phyloP scores from a whole-genome alignment of 2,329 filamentous ascomycete species.

The Claviceps maximensis region DNA sequence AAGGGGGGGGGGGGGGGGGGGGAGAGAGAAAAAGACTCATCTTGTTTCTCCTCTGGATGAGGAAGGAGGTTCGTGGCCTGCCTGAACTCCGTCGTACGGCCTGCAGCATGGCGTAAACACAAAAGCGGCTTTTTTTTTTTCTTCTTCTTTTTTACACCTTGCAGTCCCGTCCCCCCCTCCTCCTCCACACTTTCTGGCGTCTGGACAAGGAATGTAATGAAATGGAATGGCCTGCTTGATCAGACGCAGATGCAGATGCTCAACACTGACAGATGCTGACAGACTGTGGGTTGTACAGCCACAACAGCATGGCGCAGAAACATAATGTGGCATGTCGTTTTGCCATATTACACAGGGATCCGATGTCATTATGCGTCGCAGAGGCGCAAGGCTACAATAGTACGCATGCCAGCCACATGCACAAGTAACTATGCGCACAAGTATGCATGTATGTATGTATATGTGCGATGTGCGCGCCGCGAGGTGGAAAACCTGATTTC shows the following conservation, averaged over 20 bases:
- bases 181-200: not conserved
- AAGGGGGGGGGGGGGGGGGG: too few relatives aligned
- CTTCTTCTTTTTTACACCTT: not conserved
- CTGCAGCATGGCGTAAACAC: not conserved
- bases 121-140: not conserved
- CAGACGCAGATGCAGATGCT: not conserved
- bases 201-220: not conserved
- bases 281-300: not conserved
- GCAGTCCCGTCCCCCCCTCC: not conserved
- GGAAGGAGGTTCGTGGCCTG: not conserved
- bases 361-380: not conserved
- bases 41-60: not conserved
- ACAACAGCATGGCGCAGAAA: not conserved
- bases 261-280: not conserved
- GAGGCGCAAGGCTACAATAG: not conserved
- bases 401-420: not conserved
- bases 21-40: too few relatives aligned
- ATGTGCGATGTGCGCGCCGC: not conserved
- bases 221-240: not conserved
- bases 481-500: constrained; percentile 1
- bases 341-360: not conserved
- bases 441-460: not conserved
- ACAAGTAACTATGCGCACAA: not conserved
- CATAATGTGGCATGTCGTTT: not conserved
- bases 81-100: not conserved